Evolutionary conservation across 495 filamentous ascomycete genomes (phyloP).

Genomic region (Collariella sp.): DNA sequence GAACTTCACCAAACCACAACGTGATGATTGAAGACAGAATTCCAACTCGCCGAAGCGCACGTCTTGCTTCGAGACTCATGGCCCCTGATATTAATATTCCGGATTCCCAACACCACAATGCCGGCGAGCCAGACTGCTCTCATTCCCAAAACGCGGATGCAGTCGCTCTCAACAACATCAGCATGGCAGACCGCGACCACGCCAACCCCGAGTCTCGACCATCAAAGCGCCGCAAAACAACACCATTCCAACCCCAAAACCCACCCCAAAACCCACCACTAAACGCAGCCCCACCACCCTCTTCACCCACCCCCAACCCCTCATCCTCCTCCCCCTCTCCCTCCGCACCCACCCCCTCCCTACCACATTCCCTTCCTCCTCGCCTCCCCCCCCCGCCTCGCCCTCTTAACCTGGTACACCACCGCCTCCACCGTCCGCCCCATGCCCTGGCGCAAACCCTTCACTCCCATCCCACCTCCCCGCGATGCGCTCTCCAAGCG

Average conservation of each 20-base stretch:
- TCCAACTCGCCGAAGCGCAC: constrained; percentile 5
- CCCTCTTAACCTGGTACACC: constrained; percentile 37
- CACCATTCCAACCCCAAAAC: neutral
- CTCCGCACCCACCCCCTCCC: constrained; percentile 16
- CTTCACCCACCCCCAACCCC: neutral
- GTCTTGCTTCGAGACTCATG: neutral
- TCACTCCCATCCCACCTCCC: constrained; percentile 13
- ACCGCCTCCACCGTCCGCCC: constrained; percentile 24
- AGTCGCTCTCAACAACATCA: neutral
- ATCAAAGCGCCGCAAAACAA: constrained; percentile 2
- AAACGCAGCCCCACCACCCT: neutral
- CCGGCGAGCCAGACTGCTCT: neutral
- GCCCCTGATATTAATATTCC: neutral
- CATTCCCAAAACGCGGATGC: no score
- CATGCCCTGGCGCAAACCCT: constrained; percentile 44
- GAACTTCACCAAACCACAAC: no score
- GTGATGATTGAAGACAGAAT: no score
- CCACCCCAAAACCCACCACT: neutral
- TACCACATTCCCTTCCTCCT: constrained; percentile 41
- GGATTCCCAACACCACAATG: neutral
- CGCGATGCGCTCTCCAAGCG: constrained; percentile 26
- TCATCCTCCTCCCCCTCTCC: neutral
- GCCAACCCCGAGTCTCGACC: neutral
- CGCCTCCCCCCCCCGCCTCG: constrained; percentile 14
- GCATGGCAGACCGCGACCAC: neutral